These are phyloP conservation scores for Chondrostereum purpureum DNA, from an alignment of 1,284 basidiomycete genomes.

Conservation along the genomic window DNA sequence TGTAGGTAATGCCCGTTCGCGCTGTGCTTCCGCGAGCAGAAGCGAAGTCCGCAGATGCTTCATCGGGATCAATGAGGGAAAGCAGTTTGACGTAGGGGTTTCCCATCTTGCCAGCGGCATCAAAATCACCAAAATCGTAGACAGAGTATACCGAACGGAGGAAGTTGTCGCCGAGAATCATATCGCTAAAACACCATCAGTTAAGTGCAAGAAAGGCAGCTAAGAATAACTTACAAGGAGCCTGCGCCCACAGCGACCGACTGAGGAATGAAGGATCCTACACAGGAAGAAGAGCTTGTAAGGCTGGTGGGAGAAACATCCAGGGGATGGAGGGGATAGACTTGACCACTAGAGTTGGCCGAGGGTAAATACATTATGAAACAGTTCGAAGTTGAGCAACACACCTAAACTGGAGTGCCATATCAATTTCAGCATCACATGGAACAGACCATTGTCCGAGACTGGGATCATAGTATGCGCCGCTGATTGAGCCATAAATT, in stretches of 20 bases:
- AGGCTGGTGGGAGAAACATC: constrained; percentile 51
- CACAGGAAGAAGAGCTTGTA: constrained; percentile 42
- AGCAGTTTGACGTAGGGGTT: constrained; percentile 71
- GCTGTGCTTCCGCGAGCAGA: constrained; percentile 54
- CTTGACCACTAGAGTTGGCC: constrained; percentile 40
- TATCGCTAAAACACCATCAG: constrained; percentile 44
- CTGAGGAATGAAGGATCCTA: constrained; percentile 69
- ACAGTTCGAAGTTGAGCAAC: constrained; percentile 20
- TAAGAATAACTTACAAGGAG: constrained; percentile 46
- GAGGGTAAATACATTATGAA: constrained; percentile 11
- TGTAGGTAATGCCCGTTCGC: constrained; percentile 61
- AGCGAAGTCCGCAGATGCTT: constrained; percentile 67
- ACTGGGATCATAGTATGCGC: constrained; percentile 45
- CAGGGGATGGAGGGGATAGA: constrained; percentile 71
- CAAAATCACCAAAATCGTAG: constrained; percentile 82
- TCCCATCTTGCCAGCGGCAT: constrained; percentile 53
- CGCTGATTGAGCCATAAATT: constrained; percentile 57
- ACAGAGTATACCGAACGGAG: constrained; percentile 79
- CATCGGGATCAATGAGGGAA: constrained; percentile 56
- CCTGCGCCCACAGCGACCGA: constrained; percentile 44
- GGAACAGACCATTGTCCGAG: constrained; percentile 63
- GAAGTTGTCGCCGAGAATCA: constrained; percentile 77
- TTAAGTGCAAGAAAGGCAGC: constrained; percentile 5
- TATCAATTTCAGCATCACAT: constrained; percentile 63
- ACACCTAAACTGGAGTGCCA: constrained; percentile 70